A percentile compares a stretch with the other conserved stretches of the same genome.
phyloP scores from a whole-genome alignment of 2,329 filamentous ascomycete species.

The Cladosporium oxysporum region DNA sequence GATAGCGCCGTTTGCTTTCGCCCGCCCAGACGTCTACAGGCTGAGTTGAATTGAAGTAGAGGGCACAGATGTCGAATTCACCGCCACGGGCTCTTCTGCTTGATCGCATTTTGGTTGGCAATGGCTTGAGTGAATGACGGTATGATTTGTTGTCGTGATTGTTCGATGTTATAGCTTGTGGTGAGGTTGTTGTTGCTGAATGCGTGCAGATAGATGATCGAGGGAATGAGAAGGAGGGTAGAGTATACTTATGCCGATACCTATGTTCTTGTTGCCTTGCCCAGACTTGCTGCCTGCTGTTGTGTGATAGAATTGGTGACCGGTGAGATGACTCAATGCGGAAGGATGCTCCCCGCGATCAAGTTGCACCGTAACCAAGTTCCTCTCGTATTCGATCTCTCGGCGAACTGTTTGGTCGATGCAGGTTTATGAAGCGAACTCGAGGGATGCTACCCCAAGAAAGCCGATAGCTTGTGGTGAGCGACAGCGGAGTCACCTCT shows the following conservation, averaged over 20 bases:
- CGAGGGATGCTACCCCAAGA: too few relatives aligned
- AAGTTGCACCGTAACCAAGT: not conserved
- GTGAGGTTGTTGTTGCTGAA: not conserved
- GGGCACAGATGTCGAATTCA: constrained; percentile 31
- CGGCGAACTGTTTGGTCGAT: not conserved
- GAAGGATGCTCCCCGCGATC: not conserved
- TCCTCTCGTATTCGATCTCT: not conserved
- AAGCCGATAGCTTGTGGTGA: too few relatives aligned
- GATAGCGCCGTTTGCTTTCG: constrained; percentile 41
- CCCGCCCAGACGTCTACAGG: not conserved
- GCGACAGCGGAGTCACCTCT: not conserved
- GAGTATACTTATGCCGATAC: not conserved
- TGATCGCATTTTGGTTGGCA: not conserved
- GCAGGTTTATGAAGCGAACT: not conserved
- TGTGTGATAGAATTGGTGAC: not conserved
- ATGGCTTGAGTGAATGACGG: not conserved
- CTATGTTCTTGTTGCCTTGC: constrained; percentile 11
- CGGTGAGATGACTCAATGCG: not conserved
- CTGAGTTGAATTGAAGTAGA: constrained; percentile 28
- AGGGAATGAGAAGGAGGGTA: not conserved
- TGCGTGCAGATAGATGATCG: not conserved
- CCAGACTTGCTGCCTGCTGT: not conserved
- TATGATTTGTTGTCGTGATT: not conserved
- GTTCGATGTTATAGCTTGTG: not conserved
- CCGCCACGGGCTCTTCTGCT: not conserved